Evolutionary conservation across 208 protist genomes (phyloP), one percentile per base, ranked within the genome.

Genomic region (Herpetomonas muscarum): DNA sequence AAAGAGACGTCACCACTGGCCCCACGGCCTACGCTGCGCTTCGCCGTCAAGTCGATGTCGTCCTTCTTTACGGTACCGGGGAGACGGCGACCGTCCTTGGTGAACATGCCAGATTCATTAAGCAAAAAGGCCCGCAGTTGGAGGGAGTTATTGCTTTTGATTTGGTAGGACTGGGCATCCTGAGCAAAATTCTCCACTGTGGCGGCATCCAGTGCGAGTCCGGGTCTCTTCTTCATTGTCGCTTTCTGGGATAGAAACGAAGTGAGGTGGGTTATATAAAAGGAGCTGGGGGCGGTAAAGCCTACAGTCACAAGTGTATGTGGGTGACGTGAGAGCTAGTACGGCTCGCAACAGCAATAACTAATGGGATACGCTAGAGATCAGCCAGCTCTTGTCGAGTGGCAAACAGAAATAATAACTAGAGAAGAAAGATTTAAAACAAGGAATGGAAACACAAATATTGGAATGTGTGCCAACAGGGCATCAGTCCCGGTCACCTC

Each of bases 51-150:
- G 59, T 94, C 85, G 42, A 94, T 90, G 61, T 90, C 74, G 25
- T 90, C 77, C 64, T 89, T 90, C 22, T 67, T 86, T 32, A 94
- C 87, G 0, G 74, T 84, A 29, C 70, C 80, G 45, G 70, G 80
- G 12, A 92, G 48, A 28, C 79, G 71, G 15, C 81, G 68, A 10
- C 87, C 87, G 61, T 94, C 87, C 34, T 87, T 89, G 10, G 87
- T 94, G 70, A 85, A 92, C 78, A 92, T 78, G 10, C 82, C 81
- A 0, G 71, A 69, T 25, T 94, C 82, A 63, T 79, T 90, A 30
- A 94, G 72, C 29, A 89, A 70, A 36, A 94, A 94, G 1, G 87
- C 87, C 17, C 87, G 79, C n/a, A 94, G 68, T 53, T 92, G 81
- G 28, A 94, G 67, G 1, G 79, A 84, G 49, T 94, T 92, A 59